A percentile compares a stretch with the other conserved stretches of the same genome.
phyloP scores from a whole-genome alignment of 2,329 filamentous ascomycete species.

The Colletotrichum sidae region DNA sequence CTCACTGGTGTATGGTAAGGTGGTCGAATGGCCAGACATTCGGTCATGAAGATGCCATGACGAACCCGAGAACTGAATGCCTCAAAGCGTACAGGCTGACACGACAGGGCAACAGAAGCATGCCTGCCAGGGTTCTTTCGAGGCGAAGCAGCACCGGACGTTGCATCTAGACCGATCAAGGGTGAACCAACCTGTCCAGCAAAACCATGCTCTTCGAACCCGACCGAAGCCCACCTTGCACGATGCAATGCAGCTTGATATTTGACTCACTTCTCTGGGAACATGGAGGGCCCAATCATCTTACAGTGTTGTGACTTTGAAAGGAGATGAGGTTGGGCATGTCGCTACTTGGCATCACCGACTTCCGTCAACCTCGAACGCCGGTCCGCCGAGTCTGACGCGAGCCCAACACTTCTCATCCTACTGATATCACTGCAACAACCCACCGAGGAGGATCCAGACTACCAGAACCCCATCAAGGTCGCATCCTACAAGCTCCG shows the following conservation, averaged over 20 bases:
- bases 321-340: slow-evolving; percentile 11
- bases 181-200: background rate
- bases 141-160: too few relatives aligned
- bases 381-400: background rate
- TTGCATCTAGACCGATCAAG: background rate
- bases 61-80: background rate
- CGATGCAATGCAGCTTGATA: slow-evolving; percentile 10
- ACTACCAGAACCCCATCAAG: background rate
- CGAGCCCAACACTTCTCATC: background rate
- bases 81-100: background rate
- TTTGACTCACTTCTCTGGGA: slow-evolving; percentile 13
- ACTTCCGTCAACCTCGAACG: background rate
- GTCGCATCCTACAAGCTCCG: slow-evolving; percentile 1
- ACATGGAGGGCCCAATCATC: background rate
- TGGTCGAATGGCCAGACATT: background rate
- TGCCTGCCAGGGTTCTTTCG: too few relatives aligned
- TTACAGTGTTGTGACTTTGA: background rate
- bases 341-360: slow-evolving; percentile 14
- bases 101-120: background rate
- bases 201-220: background rate
- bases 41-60: slow-evolving; percentile 7
- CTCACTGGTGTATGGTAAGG: background rate
- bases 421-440: background rate
- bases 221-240: slow-evolving; percentile 5
- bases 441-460: background rate